These are phyloP conservation scores for Neocucurbitaria cava DNA, from an alignment of 2,329 filamentous ascomycete genomes.

Conservation along the genomic window DNA sequence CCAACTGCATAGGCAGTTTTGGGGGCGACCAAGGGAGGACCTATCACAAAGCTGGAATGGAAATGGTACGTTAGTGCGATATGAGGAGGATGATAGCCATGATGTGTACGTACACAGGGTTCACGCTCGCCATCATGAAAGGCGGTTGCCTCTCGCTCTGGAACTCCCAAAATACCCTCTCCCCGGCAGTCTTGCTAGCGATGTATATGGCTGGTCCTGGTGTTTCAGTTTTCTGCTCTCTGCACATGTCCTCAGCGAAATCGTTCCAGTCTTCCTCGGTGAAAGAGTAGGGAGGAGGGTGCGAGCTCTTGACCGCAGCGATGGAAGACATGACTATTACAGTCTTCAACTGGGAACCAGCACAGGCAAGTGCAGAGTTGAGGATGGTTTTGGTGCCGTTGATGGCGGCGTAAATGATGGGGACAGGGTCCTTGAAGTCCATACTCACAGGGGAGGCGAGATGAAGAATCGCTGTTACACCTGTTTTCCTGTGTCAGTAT, in stretches of 20 bases:
- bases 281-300: conserved; percentile 22
- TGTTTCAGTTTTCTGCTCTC: conserved; percentile 30
- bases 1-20: conserved; percentile 38
- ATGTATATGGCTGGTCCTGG: conserved; percentile 33
- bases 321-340: conserved; percentile 34
- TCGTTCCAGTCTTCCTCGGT: conserved; percentile 36
- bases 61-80: background rate
- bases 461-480: conserved; percentile 29
- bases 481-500: conserved; percentile 2
- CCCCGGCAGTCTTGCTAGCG: conserved; percentile 38
- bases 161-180: conserved; percentile 43
- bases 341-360: conserved; percentile 37
- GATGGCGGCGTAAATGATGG: conserved; percentile 28
- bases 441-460: conserved; percentile 29
- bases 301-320: conserved; percentile 11
- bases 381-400: conserved; percentile 30
- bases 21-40: conserved; percentile 49
- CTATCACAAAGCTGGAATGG: conserved; percentile 46
- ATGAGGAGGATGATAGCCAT: background rate
- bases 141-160: conserved; percentile 44
- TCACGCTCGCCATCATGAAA: conserved; percentile 51
- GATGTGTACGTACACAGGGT: conserved; percentile 40
- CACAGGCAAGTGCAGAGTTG: conserved; percentile 20
- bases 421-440: conserved; percentile 25
- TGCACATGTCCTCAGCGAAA: conserved; percentile 29